Conservation (phyloP, 148 eudicot species). For the Diospyros kaki region DNA sequence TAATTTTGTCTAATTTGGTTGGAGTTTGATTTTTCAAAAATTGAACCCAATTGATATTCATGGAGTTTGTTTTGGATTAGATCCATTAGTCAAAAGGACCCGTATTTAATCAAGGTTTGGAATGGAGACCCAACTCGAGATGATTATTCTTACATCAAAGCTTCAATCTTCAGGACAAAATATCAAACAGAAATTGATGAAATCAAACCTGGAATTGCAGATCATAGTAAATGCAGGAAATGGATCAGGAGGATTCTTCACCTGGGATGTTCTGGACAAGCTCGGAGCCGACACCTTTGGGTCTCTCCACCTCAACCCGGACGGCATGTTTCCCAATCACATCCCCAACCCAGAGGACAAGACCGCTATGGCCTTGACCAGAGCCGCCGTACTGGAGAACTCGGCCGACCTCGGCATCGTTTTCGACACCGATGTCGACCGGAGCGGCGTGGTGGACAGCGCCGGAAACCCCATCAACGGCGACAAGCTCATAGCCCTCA, state of each 20-base stretch:
- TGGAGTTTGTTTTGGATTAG: too few relatives aligned
- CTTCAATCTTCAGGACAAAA: too few relatives aligned
- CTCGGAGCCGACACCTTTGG: slow-evolving; percentile 94
- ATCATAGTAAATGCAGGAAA: slow-evolving; percentile 95
- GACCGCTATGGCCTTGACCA: slow-evolving; percentile 70
- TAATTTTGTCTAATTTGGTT: too few relatives aligned
- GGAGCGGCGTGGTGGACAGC: slow-evolving; percentile 80
- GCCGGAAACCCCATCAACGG: slow-evolving; percentile 81
- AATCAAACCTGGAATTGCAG: slow-evolving; percentile 28
- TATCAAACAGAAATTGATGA: not conserved
- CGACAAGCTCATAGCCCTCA: slow-evolving; percentile 69
- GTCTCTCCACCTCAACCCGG: slow-evolving; percentile 72
- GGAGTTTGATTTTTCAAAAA: too few relatives aligned
- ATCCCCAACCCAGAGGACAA: slow-evolving; percentile 94
- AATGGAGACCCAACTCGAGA: too few relatives aligned
- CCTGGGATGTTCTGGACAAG: slow-evolving; percentile 83
- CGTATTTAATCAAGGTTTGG: too few relatives aligned
- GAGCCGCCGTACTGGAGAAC: slow-evolving; percentile 55
- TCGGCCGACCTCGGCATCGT: slow-evolving; percentile 84
- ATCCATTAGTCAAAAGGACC: too few relatives aligned
- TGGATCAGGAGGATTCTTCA: slow-evolving; percentile 95
- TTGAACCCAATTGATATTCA: too few relatives aligned
- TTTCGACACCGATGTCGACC: slow-evolving; percentile 89
- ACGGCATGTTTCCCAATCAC: slow-evolving; percentile 97
- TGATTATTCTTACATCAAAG: too few relatives aligned